phyloP scores from a whole-genome alignment of 257 asterid species.

The Gentiana straminea region DNA sequence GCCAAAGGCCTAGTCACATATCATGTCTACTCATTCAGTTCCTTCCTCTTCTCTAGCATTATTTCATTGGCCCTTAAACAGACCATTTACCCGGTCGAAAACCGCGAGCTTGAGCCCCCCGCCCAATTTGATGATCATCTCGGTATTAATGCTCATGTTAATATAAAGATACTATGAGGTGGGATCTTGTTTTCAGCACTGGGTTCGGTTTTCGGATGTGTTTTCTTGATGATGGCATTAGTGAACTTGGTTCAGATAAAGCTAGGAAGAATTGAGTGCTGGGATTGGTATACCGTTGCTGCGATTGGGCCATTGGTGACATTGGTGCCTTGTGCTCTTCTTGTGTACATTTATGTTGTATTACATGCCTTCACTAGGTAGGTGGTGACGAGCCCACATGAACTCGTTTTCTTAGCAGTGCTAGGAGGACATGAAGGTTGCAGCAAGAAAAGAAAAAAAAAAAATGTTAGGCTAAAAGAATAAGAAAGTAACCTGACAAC shows the following conservation, averaged over 20 bases:
- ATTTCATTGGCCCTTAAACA: slow-evolving; percentile 27
- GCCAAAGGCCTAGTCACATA: slow-evolving; percentile 20
- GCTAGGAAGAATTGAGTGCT: slow-evolving; percentile 28
- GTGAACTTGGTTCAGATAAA: slow-evolving; percentile 35
- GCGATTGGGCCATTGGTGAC: too few species aligned
- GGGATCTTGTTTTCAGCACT: slow-evolving; percentile 29
- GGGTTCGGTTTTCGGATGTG: slow-evolving; percentile 29
- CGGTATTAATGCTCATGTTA: slow-evolving; percentile 13
- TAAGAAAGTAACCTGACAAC: slow-evolving; percentile 45
- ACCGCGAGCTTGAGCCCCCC: not conserved
- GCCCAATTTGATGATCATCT: not conserved
- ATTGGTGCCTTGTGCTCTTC: slow-evolving; percentile 19
- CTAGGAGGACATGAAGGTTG: too few species aligned
- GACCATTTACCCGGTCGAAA: slow-evolving; percentile 14
- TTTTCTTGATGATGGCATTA: slow-evolving; percentile 27
- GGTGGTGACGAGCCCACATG: too few species aligned
- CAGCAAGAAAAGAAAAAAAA: not conserved
- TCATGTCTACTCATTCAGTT: slow-evolving; percentile 31
- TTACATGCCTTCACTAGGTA: slow-evolving; percentile 22
- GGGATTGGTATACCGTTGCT: slow-evolving; percentile 22
- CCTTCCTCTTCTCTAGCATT: slow-evolving; percentile 40
- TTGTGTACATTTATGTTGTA: slow-evolving; percentile 14
- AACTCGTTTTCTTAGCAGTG: too few species aligned
- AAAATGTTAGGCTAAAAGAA: not conserved
- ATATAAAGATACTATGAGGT: slow-evolving; percentile 15